Evolutionary conservation across 2,329 filamentous ascomycete genomes (phyloP).

Genomic region (Ambrosiella beaveri): DNA sequence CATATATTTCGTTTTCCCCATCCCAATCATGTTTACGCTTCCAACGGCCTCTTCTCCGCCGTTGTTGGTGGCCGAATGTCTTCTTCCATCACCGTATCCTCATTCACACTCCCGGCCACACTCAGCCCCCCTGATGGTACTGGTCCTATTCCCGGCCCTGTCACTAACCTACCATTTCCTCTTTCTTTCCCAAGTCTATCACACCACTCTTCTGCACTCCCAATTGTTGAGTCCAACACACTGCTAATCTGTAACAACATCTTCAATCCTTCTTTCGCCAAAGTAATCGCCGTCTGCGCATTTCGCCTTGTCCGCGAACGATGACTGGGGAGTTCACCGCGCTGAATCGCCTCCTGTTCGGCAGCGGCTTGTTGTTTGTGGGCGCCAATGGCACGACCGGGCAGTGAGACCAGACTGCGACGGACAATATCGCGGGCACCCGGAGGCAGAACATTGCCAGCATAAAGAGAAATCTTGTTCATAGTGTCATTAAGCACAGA

Average conservation of each 20-base stretch:
- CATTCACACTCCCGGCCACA: conserved; percentile 8
- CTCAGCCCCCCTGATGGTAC: not conserved
- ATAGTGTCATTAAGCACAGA: conserved; percentile 68
- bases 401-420: conserved; percentile 66
- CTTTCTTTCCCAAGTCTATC: conserved; percentile 45
- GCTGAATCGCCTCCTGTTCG: conserved; percentile 9
- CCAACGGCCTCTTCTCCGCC: conserved; percentile 14
- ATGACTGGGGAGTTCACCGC: conserved; percentile 10
- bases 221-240: conserved; percentile 75
- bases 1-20: not conserved
- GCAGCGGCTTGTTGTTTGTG: conserved; percentile 20
- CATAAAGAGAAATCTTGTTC: conserved; percentile 71
- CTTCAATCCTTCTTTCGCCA: conserved; percentile 79
- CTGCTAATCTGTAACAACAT: conserved; percentile 87
- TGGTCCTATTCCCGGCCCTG: not conserved
- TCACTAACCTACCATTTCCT: conserved; percentile 14
- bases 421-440: conserved; percentile 74
- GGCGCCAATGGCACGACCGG: conserved; percentile 64
- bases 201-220: conserved; percentile 84
- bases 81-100: conserved; percentile 13
- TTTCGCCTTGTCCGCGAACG: conserved; percentile 23
- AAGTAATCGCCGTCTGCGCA: conserved; percentile 63
- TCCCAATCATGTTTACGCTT: not conserved
- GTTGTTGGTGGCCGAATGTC: conserved; percentile 15
- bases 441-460: conserved; percentile 77